Conservation (phyloP, 371 early-diverging fungal species). For the Syncephalastrum monosporum region DNA sequence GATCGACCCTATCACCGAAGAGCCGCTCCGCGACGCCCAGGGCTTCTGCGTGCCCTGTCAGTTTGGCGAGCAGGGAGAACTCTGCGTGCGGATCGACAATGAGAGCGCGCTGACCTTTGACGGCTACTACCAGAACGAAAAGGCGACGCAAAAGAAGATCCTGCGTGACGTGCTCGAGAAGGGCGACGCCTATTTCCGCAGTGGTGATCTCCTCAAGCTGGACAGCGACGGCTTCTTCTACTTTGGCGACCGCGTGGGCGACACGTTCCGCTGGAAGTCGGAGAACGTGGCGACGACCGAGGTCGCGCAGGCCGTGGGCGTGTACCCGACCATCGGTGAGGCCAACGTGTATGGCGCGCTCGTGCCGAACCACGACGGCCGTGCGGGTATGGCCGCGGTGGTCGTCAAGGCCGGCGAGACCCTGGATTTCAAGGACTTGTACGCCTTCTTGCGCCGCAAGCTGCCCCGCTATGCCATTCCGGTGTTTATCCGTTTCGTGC, state of each 20-base stretch:
- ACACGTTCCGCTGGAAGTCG: slow-evolving; percentile 69
- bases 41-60: slow-evolving; percentile 47
- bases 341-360: slow-evolving; percentile 64
- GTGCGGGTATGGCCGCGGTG: slow-evolving; percentile 78
- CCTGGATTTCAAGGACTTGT: slow-evolving; percentile 36
- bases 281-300: slow-evolving; percentile 72
- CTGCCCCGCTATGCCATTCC: slow-evolving; percentile 66
- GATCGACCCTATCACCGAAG: slow-evolving; percentile 45
- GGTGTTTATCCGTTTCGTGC: slow-evolving; percentile 53
- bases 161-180: slow-evolving; percentile 25
- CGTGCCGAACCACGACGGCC: slow-evolving; percentile 62
- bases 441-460: slow-evolving; percentile 28
- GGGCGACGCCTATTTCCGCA: slow-evolving; percentile 46
- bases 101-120: slow-evolving; percentile 13
- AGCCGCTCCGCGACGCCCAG: slow-evolving; percentile 20
- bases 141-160: slow-evolving; percentile 51
- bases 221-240: slow-evolving; percentile 60
- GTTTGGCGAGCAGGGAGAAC: slow-evolving; percentile 23
- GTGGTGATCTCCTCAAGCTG: slow-evolving; percentile 61
- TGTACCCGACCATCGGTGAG: slow-evolving; percentile 58
- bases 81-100: slow-evolving; percentile 37
- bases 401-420: slow-evolving; percentile 25
- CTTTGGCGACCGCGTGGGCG: slow-evolving; percentile 75
- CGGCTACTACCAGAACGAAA: slow-evolving; percentile 43
- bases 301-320: slow-evolving; percentile 57